Percentiles rank a stretch among this genome's conserved stretches.
Evolutionary conservation across 148 eudicot species (phyloP).

Genomic region (Chenopodium berlandieri): DNA sequence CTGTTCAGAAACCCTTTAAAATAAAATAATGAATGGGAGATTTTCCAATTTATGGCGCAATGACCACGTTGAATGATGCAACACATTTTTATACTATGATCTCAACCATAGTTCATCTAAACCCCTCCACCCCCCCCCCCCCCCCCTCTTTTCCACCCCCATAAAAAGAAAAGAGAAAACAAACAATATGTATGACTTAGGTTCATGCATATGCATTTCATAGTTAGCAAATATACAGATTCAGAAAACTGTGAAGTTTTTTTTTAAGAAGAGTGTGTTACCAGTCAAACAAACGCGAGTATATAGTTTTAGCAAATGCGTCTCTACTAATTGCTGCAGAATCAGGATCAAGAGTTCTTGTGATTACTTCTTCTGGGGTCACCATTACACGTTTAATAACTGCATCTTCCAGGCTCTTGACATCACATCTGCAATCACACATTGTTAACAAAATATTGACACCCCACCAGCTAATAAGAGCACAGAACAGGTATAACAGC

Average conservation of each 20-base stretch:
- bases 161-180: not conserved
- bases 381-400: conserved; percentile 94
- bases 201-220: conserved; percentile 8
- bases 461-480: conserved; percentile 8
- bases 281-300: conserved; percentile 99
- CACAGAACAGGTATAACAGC: conserved; percentile 8
- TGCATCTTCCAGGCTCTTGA: conserved; percentile 89
- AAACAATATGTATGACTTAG: not conserved
- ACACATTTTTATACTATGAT: no score
- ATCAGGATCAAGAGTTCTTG: conserved; percentile 84
- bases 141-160: not conserved
- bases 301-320: conserved; percentile 91
- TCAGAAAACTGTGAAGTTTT: not conserved
- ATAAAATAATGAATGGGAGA: not conserved
- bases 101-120: no score
- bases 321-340: conserved; percentile 84
- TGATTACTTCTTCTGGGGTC: conserved; percentile 97
- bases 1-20: not conserved
- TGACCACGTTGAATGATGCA: not conserved
- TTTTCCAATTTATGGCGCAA: not conserved
- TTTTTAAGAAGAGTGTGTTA: conserved; percentile 26
- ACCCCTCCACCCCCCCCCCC: no score
- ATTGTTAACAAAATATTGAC: conserved; percentile 10
- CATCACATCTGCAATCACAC: conserved; percentile 67
- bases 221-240: not conserved